Evolutionary conservation across 192 early-diverging fungal species (phyloP).

Genomic region (Globomyces pollinis-pini): DNA sequence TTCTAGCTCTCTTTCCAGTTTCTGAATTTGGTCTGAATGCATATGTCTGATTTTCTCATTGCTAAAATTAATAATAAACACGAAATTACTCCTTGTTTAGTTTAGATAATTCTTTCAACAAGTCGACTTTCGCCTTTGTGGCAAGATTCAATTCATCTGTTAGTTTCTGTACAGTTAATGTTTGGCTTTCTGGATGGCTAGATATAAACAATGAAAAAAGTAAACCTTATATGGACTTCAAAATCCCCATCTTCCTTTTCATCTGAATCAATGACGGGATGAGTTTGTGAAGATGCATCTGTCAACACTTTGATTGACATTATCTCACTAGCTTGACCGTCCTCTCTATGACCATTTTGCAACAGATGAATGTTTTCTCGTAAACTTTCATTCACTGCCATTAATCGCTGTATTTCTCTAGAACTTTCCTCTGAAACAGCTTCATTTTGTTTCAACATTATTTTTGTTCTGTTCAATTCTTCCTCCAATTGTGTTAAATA

Average conservation of each 20-base stretch:
- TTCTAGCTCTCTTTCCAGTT: constrained; percentile 32
- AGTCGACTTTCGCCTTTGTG: constrained; percentile 34
- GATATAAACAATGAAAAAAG: not conserved
- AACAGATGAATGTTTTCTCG: not conserved
- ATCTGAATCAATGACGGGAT: not conserved
- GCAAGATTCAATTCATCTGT: constrained; percentile 20
- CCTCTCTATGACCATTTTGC: not conserved
- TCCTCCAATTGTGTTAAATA: constrained; percentile 10
- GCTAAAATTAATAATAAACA: constrained; percentile 16
- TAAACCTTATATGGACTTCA: not conserved
- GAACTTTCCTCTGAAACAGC: constrained; percentile 6
- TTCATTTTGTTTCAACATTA: not conserved
- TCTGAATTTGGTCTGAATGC: constrained; percentile 16
- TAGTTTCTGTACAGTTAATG: not conserved
- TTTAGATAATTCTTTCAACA: constrained; percentile 27
- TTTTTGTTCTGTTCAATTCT: constrained; percentile 4
- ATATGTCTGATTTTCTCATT: constrained; percentile 29
- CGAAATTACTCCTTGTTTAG: constrained; percentile 33
- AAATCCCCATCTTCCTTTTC: not conserved
- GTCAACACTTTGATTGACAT: constrained; percentile 8
- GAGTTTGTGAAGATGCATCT: not conserved
- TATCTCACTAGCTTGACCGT: not conserved
- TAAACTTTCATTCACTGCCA: constrained; percentile 8
- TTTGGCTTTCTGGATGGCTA: not conserved
- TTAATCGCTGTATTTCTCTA: not conserved